Evolutionary conservation across 805 yeast genomes (phyloP), one percentile per base, ranked within the genome.

Genomic region (Ogataea trehalophila): DNA sequence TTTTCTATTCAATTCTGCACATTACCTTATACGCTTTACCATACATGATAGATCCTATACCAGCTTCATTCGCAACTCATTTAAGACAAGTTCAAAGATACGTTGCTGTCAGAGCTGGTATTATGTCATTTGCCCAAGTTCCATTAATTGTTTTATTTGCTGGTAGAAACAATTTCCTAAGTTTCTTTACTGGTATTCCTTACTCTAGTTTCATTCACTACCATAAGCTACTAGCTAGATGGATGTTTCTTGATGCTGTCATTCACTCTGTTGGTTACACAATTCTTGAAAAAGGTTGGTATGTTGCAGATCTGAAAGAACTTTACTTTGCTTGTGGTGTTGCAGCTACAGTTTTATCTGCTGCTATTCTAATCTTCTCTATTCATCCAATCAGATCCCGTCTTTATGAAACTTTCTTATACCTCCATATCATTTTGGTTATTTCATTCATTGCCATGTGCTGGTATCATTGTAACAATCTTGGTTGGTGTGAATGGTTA

Each of bases 151-250:
- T 76, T n/a, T 61, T 76, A 37, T 75, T 76, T 58, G 71, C 76
- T 5, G 80, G 80, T 37, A 63, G 79, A 51, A 75, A 74, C 52
- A 74, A 72, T 57, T 60, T 75, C 37, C 58, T 73, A 45, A 63
- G 62, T 42, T 74, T 66, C 62, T 26, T 74, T 22, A 69, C 78
- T 7, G 75, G 78, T 0, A 70, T 76, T 70, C 56, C 63, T 8
- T 71, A 67, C 46, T 53, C 74, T 3, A 62, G 73, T 33, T 75
- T 74, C 53, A 56, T 81, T 56, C 71, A 73, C 33, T 78, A 77
- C 58, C 96, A 88, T 64, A 83, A 76, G 61, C 78, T 87, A 82
- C 62, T 76, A 42, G 82, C 87, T 1, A 72, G 86, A 57, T 70
- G 73, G 5, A 69, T 74, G 61, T 58, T 68, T 43, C 31, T 72